Base-by-base conservation (phyloP, 257 asterid species). In the Fraxinus americana region DNA sequence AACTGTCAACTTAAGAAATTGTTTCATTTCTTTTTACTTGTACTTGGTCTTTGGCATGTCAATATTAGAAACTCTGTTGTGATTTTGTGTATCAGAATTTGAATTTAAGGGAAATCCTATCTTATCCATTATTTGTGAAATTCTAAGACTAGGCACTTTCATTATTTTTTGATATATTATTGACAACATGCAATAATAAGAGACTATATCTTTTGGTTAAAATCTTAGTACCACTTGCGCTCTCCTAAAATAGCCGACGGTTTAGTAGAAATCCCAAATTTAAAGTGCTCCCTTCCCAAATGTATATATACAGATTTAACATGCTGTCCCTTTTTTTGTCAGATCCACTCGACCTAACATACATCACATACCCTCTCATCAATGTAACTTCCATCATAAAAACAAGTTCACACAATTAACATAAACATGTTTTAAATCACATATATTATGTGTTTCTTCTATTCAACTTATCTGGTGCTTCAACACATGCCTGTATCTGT, bases 341-440 rank as follows among this genome's bases (percentile, higher is more conserved):
- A 57, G 66, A 57, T 57, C 25, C 10, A 2, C 27, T n/a, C 3
- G 11, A 57, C 29, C 29, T 57, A 57, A 57, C 23, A 54, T 5
- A 7, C 25, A 52, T 52, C 11, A 19, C 23, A 54, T 19, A 7
- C 29, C 27, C 66, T 57, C 21, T 57, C 66, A 57, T 57, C 2
- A 57, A 57, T 57, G 66, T 57, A 57, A 48, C 29, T 57, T 57
- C 66, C 66, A 57, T 57, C 66, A 57, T 57, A 57, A 57, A 57
- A 57, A n/a, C 25, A 57, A n/a, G 66, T 57, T 57, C 66, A 57
- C 66, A 57, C 4, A 57, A 57, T 57, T 57, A 57, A 57, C 12
- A 57, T n/a, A 19, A 21, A n/a, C 66, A 57, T 57, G 29, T 57
- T 57, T 54, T 54, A 19, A 19, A 54, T 17, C 63, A 52, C 63